These are phyloP conservation scores for Trichophyton mentagrophytes DNA, from an alignment of 2,329 filamentous ascomycete species.

Conservation along the genomic window DNA sequence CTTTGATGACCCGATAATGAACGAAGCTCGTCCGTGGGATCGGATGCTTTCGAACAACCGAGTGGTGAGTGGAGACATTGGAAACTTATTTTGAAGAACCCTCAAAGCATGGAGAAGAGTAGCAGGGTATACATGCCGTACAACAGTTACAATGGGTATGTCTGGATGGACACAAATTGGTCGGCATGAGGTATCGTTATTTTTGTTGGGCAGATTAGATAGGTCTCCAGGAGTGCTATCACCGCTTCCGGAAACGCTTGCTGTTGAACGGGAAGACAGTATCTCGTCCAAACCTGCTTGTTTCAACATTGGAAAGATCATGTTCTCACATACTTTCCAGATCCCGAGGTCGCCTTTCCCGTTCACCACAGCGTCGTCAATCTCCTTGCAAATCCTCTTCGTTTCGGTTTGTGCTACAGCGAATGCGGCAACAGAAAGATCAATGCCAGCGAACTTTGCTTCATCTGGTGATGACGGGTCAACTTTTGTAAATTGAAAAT, in stretches of 20 bases:
- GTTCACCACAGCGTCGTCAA: conserved; percentile 19
- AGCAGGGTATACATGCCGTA: conserved; percentile 30
- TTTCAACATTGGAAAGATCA: conserved; percentile 28
- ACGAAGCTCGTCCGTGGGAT: conserved; percentile 29
- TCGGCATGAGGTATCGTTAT: background rate
- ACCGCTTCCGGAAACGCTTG: background rate
- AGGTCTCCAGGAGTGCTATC: background rate
- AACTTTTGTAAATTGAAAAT: background rate
- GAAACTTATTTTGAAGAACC: conserved; percentile 29
- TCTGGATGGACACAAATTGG: conserved; percentile 22
- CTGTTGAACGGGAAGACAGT: conserved; percentile 15
- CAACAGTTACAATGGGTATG: conserved; percentile 22
- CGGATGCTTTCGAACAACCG: conserved; percentile 31
- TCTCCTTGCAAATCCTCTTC: conserved; percentile 21
- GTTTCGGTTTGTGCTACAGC: conserved; percentile 21
- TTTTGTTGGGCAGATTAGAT: background rate
- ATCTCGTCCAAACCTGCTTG: background rate
- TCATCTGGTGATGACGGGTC: conserved; percentile 5
- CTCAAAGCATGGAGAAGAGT: conserved; percentile 30
- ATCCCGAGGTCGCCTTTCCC: conserved; percentile 25
- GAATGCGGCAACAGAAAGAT: conserved; percentile 5
- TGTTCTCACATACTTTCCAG: conserved; percentile 29
- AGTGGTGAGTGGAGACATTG: conserved; percentile 28
- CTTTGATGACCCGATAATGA: conserved; percentile 31
- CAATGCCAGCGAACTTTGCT: conserved; percentile 3